Evolutionary conservation across 78 protist genomes (phyloP).

Genomic region (Diacronema lutheri): DNA sequence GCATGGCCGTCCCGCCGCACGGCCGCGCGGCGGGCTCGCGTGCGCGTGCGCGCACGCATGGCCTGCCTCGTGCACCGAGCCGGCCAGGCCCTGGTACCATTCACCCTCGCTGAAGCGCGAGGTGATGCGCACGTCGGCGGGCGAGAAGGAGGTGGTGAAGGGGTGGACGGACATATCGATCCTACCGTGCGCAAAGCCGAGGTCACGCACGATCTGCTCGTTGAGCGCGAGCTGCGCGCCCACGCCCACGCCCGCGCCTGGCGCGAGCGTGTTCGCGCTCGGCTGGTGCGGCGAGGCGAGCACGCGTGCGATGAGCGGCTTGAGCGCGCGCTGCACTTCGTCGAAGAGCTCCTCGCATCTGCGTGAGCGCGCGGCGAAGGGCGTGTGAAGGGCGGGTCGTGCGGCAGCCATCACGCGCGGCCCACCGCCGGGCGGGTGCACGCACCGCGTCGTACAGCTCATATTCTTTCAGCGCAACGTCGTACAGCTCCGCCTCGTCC

Average conservation of each 20-base stretch:
- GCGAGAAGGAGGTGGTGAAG: neutral
- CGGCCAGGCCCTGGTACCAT: neutral
- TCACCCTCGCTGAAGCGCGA: constrained; percentile 41
- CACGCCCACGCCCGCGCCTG: neutral
- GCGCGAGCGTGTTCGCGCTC: neutral
- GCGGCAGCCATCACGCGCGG: no score
- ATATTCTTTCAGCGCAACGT: no score
- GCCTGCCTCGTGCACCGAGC: constrained; percentile 42
- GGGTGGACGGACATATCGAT: constrained; percentile 48
- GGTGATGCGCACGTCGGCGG: constrained; percentile 47
- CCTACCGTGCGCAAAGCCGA: constrained; percentile 25
- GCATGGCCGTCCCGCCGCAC: neutral
- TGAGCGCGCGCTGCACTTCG: no score
- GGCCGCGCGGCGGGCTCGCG: no score
- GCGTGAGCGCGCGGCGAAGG: no score
- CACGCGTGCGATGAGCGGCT: no score
- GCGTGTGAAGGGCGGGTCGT: no score
- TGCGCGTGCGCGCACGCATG: no score
- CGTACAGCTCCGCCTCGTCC: no score
- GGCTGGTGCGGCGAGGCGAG: neutral
- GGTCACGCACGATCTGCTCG: neutral
- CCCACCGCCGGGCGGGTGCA: no score
- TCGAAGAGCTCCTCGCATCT: no score
- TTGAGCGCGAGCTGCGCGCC: neutral
- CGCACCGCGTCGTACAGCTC: no score